Evolutionary conservation across 305 asterid species (phyloP), one percentile per base, ranked within the genome.

Genomic region (Salvia sclarea): DNA sequence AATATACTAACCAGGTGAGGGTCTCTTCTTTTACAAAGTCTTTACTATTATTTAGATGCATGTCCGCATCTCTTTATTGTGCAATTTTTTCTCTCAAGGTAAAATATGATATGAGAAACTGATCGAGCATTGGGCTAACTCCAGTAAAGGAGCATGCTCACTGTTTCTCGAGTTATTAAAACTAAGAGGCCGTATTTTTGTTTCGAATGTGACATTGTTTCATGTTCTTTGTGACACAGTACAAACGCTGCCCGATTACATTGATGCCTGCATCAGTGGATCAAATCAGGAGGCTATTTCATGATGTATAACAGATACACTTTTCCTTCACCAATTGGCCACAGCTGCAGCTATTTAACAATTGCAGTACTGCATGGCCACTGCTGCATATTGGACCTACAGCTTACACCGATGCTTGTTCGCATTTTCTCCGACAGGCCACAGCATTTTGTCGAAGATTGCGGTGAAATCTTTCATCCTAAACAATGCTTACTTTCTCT

Each of bases 211-310:
- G 63, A 66, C 30, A 45, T 64, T 22, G 40, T 22, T 5, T 72
- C 35, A 55, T 25, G 37, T 64, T 60, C 56, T 52, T 25, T 11
- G 33, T 72, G 69, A 24, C 53, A 61, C 95, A 90, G 98, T 88
- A 93, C 84, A 93, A 93, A 75, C 96, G 95, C 7, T 93, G 98
- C 76, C 97, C 98, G 2, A 88, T 88, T 28, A 93, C 98, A 7
- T 41, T 93, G 76, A 82, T 82, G 85, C 93, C 97, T 56, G 87
- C 98, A 30, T 75, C 91, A 8, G 95, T 93, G 73, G 97, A 93
- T 66, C 95, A 90, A 73, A 90, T 90, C 64, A 81, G 97, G 83
- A 87, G 98, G 88, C 88, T 93, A 53, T 93, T 88, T 75, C 92
- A 90, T 68, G 98, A 93, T 78, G 76, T 88, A 76, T 93, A 76